phyloP scores from a whole-genome alignment of 78 protist genomes.

The Tieghemostelium lacteum region DNA sequence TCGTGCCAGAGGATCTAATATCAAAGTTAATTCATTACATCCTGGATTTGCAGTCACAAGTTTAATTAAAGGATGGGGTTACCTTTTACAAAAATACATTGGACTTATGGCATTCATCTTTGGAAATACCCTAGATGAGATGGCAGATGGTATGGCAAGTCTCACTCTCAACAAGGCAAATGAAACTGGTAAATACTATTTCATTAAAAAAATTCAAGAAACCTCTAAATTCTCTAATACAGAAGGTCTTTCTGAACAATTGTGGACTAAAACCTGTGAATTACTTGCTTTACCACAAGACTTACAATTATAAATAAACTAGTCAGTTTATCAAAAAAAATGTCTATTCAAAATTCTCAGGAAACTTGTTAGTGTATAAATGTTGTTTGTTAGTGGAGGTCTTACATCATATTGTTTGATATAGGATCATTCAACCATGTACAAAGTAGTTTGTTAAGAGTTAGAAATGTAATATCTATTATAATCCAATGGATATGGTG shows the following conservation, averaged over 20 bases:
- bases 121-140: not conserved
- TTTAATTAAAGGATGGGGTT: not conserved
- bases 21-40: slow-evolving; percentile 2
- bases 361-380: too few relatives aligned
- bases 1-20: not conserved
- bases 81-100: not conserved
- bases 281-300: not conserved
- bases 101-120: not conserved
- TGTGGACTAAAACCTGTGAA: not conserved
- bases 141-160: not conserved
- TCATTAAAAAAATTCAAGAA: not conserved
- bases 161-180: not conserved
- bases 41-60: not conserved
- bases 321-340: too few relatives aligned
- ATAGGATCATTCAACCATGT: too few relatives aligned
- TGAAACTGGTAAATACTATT: not conserved
- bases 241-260: not conserved
- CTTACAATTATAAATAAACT: too few relatives aligned
- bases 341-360: too few relatives aligned
- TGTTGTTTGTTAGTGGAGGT: too few relatives aligned
- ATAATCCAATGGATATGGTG: too few relatives aligned
- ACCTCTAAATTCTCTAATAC: not conserved
- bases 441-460: too few relatives aligned
- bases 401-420: too few relatives aligned
- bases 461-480: too few relatives aligned